These are phyloP conservation scores for Eucalyptus globulus DNA, from an alignment of 345 rosid species.

Conservation along the genomic window DNA sequence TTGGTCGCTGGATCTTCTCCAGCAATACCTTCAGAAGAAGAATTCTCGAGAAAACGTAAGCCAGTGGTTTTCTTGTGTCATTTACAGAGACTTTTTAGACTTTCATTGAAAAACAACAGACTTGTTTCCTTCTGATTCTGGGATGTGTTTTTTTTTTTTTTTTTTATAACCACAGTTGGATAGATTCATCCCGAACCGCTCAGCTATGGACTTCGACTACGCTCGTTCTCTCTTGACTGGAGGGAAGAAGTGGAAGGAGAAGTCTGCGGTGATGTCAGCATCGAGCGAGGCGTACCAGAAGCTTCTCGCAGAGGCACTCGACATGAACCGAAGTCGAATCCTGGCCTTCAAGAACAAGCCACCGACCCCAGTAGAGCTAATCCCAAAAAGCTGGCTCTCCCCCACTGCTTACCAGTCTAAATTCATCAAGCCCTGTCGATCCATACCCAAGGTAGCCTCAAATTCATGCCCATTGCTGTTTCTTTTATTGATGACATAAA, in stretches of 20 bases:
- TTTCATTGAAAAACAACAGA: too few relatives aligned
- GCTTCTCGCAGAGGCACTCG: conserved; percentile 48
- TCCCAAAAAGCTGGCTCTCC: not conserved
- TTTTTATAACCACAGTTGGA: conserved; percentile 16
- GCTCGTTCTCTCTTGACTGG: conserved; percentile 26
- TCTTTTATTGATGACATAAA: not conserved
- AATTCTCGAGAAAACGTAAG: conserved; percentile 10
- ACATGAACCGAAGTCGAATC: conserved; percentile 53
- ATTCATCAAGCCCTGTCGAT: conserved; percentile 12
- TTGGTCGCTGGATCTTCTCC: too few relatives aligned
- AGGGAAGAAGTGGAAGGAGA: conserved; percentile 34
- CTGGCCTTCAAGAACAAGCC: conserved; percentile 69
- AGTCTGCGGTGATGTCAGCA: conserved; percentile 23
- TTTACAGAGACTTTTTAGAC: too few relatives aligned
- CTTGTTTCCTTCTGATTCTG: too few relatives aligned
- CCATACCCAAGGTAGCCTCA: conserved; percentile 28
- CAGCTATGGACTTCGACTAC: conserved; percentile 32
- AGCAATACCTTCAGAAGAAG: not conserved
- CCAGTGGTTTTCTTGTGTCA: not conserved
- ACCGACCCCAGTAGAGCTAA: conserved; percentile 11
- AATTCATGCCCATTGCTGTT: not conserved
- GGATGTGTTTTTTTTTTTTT: too few relatives aligned
- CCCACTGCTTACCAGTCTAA: not conserved
- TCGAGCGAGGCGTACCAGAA: conserved; percentile 52
- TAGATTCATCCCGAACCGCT: conserved; percentile 31